These are phyloP conservation scores for Leccinum arenicola DNA, from an alignment of 768 basidiomycete genomes.

Conservation along the genomic window DNA sequence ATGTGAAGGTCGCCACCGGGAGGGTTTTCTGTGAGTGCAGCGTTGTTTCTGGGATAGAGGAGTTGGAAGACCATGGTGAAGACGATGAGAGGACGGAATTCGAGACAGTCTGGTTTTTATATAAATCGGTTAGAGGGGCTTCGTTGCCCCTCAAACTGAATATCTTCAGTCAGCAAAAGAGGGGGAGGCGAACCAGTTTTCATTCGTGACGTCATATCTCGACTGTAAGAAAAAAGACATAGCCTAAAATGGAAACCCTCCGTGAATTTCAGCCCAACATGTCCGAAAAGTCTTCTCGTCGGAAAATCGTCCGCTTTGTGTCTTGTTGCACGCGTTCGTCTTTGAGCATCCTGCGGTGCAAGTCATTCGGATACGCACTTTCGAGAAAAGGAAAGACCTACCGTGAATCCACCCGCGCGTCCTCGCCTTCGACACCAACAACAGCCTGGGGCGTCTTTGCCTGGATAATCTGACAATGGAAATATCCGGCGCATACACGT, in stretches of 20 bases:
- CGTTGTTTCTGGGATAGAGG: conserved; percentile 20
- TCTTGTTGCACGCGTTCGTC: conserved; percentile 73
- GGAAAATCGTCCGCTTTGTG: conserved; percentile 48
- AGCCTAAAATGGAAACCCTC: conserved; percentile 11
- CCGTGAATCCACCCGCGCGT: conserved; percentile 85
- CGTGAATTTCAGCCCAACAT: conserved; percentile 32
- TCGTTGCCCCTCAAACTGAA: neutral
- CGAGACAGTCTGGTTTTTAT: neutral
- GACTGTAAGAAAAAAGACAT: conserved; percentile 9
- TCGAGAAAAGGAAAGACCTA: conserved; percentile 34
- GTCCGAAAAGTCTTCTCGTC: conserved; percentile 49
- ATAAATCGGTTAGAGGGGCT: conserved; percentile 17
- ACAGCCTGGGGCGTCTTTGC: conserved; percentile 89
- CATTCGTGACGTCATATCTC: conserved; percentile 18
- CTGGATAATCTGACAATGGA: conserved; percentile 68
- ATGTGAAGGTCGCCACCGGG: conserved; percentile 39
- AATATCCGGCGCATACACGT: neutral
- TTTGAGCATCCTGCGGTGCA: conserved; percentile 69
- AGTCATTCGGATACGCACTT: neutral
- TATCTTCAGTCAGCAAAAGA: neutral
- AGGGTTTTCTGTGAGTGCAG: conserved; percentile 35
- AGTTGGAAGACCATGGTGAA: conserved; percentile 20
- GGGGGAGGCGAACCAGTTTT: conserved; percentile 10
- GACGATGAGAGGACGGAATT: neutral
- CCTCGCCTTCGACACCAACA: conserved; percentile 87